These are phyloP conservation scores for Gracilaria vermiculophylla DNA, from an alignment of 23 red algal species.

Conservation along the genomic window DNA sequence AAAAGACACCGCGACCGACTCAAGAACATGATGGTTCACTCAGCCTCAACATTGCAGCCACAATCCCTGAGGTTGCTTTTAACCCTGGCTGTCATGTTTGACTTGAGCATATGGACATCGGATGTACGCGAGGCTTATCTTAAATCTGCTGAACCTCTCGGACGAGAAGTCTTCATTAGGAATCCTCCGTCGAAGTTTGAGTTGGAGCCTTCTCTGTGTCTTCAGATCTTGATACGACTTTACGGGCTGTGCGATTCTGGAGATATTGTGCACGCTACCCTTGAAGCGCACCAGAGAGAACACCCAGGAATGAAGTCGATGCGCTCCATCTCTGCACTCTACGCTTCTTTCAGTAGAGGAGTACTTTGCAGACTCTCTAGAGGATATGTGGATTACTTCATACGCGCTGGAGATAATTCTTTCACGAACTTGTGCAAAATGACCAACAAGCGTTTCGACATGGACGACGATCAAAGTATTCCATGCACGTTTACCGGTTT, in stretches of 20 bases:
- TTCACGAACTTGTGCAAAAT: not conserved
- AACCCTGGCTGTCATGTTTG: not conserved
- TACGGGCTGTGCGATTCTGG: conserved; percentile 10
- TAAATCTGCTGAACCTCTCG: not conserved
- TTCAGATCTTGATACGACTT: not conserved
- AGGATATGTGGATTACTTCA: conserved; percentile 36
- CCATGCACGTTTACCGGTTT: conserved; percentile 39
- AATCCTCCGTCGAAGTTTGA: not conserved
- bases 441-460: conserved; percentile 32
- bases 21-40: not conserved
- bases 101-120: not conserved
- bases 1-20: not conserved
- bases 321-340: not conserved
- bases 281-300: not conserved
- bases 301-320: not conserved
- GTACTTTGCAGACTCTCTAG: not conserved
- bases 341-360: not conserved
- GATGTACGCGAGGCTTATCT: not conserved
- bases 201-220: not conserved
- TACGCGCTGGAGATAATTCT: not conserved
- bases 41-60: not conserved
- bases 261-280: not conserved
- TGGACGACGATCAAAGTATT: conserved; percentile 5
- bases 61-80: not conserved
- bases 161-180: not conserved